Conservation (phyloP, 177 flowering plant species). For the Vitis hybrid region DNA sequence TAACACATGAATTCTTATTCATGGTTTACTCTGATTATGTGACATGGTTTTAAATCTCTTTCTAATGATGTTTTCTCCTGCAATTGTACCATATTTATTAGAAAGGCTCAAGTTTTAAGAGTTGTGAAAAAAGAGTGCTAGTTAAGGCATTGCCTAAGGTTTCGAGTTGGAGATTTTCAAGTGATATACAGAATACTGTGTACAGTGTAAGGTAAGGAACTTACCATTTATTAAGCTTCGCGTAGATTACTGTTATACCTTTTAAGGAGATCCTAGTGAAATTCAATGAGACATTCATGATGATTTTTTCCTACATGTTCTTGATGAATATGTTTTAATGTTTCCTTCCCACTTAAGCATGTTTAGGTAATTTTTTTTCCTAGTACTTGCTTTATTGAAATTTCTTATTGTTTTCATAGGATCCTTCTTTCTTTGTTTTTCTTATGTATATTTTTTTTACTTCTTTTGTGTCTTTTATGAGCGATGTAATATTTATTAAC, state of each 20-base stretch:
- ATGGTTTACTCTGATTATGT: background rate
- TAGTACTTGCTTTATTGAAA: background rate
- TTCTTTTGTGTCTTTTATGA: too few relatives aligned
- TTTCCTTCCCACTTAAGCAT: too few relatives aligned
- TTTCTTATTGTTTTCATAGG: too few relatives aligned
- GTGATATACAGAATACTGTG: slow-evolving; percentile 11
- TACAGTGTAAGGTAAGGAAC: slow-evolving; percentile 34
- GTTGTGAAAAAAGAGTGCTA: slow-evolving; percentile 31
- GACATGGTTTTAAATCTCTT: background rate
- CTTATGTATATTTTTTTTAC: too few relatives aligned
- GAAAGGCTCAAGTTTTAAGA: slow-evolving; percentile 25
- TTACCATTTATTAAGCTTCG: background rate
- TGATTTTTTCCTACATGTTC: too few relatives aligned
- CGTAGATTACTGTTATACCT: background rate
- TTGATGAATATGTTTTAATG: too few relatives aligned
- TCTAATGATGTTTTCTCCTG: slow-evolving; percentile 5
- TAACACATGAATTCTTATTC: background rate
- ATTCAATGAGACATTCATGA: background rate
- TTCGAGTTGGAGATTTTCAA: slow-evolving; percentile 39
- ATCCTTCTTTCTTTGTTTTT: too few relatives aligned
- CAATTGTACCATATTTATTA: slow-evolving; percentile 11
- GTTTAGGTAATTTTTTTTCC: too few relatives aligned
- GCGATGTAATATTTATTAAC: too few relatives aligned
- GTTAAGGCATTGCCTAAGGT: slow-evolving; percentile 35
- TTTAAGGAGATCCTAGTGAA: background rate